These are phyloP conservation scores for Ogataea dorogensis DNA, from an alignment of 805 yeast genomes.

Conservation along the genomic window DNA sequence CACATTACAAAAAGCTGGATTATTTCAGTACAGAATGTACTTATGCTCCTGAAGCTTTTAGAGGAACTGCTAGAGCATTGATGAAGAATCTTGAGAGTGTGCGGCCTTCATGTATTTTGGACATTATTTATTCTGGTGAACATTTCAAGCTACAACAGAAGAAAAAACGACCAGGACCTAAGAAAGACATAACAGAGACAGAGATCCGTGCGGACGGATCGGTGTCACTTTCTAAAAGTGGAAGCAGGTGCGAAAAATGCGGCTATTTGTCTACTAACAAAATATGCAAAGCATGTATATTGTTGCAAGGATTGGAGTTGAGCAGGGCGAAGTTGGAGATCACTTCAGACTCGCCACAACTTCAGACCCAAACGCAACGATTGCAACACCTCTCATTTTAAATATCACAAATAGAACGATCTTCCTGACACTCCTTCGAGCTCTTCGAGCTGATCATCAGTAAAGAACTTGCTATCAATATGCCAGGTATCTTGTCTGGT, in stretches of 20 bases:
- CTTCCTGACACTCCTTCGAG: constrained; percentile 93
- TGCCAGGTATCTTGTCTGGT: constrained; percentile 96
- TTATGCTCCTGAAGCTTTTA: constrained; percentile 96
- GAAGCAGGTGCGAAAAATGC: constrained; percentile 81
- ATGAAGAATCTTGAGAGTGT: constrained; percentile 88
- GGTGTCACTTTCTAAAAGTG: constrained; percentile 51
- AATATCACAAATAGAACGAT: constrained; percentile 67
- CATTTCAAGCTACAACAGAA: constrained; percentile 64
- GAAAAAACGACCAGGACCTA: constrained; percentile 37
- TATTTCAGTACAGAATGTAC: constrained; percentile 97
- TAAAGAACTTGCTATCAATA: constrained; percentile 73
- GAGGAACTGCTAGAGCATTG: constrained; percentile 94
- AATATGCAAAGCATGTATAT: constrained; percentile 89
- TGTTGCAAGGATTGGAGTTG: constrained; percentile 79
- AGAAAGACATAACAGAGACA: constrained; percentile 45
- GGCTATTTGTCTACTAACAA: constrained; percentile 87
- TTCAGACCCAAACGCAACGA: constrained; percentile 39
- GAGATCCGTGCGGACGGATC: constrained; percentile 65
- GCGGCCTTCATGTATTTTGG: constrained; percentile 90
- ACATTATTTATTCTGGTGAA: constrained; percentile 93
- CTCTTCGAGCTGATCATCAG: constrained; percentile 78
- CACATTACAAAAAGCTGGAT: constrained; percentile 92
- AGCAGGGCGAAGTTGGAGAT: constrained; percentile 65
- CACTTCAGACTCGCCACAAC: constrained; percentile 47
- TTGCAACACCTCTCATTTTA: constrained; percentile 66